Evolutionary conservation across 2,329 filamentous ascomycete species (phyloP), one percentile per base, ranked within the genome.

Genomic region (Emmonsiellopsis sp.): DNA sequence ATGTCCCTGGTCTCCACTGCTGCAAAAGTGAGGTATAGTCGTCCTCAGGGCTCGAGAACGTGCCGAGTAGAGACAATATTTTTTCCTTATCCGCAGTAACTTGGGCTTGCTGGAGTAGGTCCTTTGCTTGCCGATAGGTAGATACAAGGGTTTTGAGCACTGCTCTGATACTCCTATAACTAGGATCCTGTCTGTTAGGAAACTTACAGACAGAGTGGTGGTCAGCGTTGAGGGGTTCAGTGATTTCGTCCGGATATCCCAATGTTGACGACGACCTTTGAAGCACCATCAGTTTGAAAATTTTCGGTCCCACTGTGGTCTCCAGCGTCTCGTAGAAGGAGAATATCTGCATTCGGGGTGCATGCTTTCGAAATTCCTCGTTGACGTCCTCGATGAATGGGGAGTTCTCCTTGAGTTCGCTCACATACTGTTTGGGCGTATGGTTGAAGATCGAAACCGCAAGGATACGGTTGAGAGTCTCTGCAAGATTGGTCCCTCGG

Each of bases 171-270:
- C 42, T 59, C 7, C 54, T 57, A 42, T 63, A 66, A 42, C 62
- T 63, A 3, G 63, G 55, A 57, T 70, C 67, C 5, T 47, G 11
- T 5, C 44, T 51, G 44, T 43, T 58, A 5, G 52, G 31, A 54
- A 61, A 71, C 51, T 68, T 70, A 59, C 63, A 66, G 5, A 71
- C 60, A 10, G 35, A 38, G 26, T 64, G 64, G 54, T 70, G 68
- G 54, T 68, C 61, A 9, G 65, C 67, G 57, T 65, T 55, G 4
- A 67, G 35, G 7, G 54, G 40, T 15, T 46, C 54, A 15, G 53
- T 58, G 3, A 48, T 53, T 50, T 69, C 65, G 5, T 59, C 58
- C 2, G 48, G 52, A 55, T 62, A 67, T 8, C 62, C 65, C 9
- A 67, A 52, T 1, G 58, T 54, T 15, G 65, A 62, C 1, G 59